Evolutionary conservation across 2,329 filamentous ascomycete species (phyloP).

Genomic region (Verticillium longisporum): DNA sequence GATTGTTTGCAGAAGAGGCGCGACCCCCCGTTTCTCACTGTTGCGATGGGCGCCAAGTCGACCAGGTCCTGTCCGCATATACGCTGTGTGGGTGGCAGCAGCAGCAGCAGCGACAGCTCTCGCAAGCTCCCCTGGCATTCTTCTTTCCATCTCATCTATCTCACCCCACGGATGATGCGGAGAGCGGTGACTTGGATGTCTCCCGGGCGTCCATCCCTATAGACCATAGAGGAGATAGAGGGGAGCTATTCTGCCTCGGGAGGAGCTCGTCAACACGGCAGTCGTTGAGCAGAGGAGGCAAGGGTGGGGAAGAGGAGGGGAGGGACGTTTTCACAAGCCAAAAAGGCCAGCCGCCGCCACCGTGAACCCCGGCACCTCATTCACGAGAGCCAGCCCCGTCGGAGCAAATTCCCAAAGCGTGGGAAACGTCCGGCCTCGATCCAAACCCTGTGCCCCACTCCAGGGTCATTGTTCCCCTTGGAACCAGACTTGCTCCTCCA

Average conservation of each 20-base stretch:
- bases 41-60: neutral
- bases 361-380: neutral
- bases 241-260: neutral
- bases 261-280: neutral
- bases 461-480: neutral
- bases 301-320: too few species aligned
- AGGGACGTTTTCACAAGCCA: neutral
- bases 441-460: neutral
- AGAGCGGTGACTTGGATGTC: neutral
- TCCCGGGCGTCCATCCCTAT: neutral
- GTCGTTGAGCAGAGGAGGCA: neutral
- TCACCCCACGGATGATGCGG: neutral
- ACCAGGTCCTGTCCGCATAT: neutral
- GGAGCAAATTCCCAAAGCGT: neutral
- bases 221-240: neutral
- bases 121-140: neutral
- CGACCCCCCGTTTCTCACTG: neutral
- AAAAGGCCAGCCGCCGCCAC: neutral
- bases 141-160: neutral
- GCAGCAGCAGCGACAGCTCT: neutral
- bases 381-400: neutral
- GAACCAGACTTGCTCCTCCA: neutral
- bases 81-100: neutral
- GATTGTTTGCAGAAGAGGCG: neutral
- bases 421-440: neutral